Evolutionary conservation across 495 filamentous ascomycete genomes (phyloP), one percentile per base, ranked within the genome.

Genomic region (Penicillium arizonense): DNA sequence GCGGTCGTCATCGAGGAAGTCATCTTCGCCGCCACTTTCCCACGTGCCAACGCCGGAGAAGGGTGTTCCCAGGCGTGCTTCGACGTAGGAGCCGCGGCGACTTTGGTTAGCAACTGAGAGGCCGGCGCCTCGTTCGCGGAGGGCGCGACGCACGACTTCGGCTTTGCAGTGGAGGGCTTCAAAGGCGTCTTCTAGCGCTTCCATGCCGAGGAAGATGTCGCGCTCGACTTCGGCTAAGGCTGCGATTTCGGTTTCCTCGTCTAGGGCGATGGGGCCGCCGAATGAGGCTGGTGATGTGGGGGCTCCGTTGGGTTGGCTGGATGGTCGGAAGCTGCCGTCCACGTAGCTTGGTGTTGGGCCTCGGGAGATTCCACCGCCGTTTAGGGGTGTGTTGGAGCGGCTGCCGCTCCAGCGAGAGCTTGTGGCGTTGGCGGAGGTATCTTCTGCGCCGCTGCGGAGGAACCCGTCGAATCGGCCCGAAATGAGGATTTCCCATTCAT

Each of bases 381-480:
- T 75, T 57, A 74, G 74, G 21, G 71, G 74, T 16, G 69, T 74
- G 47, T 65, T 75, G 26, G 75, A 77, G 13, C 77, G 73, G 34
- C 69, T 77, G 42, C 65, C 65, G 16, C 62, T 66, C 54, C 59
- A 71, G 34, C 65, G 70, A 32, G 50, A 47, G 14, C 48, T 58
- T 20, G 47, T 38, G 12, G 47, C 53, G 24, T 41, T 57, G 33
- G 43, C 44, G 34, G 58, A 43, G 11, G 74, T 56, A 50, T 81
- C 81, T 58, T 96, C 91, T 30, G 88, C 89, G n/a, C 92, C 92
- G 38, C 89, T 92, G 82, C 92, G 94, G 16, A 98, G 82, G 73
- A 98, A 97, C 4, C 93, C 93, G 64, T 98, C 94, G 62, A 99
- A 97, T 34, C 93, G 90, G 23, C 95, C 95, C 0, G 93, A 97